Base-by-base conservation (phyloP, 2,329 filamentous ascomycete genomes). In the Emmonsiellopsis sp. region DNA sequence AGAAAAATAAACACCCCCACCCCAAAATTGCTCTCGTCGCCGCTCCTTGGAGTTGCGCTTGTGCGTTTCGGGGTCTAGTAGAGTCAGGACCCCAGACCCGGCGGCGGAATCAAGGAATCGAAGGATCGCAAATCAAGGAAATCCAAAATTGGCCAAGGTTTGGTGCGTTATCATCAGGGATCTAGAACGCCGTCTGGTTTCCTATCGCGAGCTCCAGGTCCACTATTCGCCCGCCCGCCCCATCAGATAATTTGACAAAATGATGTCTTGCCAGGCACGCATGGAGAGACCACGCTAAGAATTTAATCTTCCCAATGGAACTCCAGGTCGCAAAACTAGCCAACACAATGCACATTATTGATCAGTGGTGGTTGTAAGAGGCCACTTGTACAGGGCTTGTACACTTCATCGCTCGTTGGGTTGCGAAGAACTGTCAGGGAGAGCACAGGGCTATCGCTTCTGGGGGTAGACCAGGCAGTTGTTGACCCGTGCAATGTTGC, bases 341-440 rank as follows among this genome's bases (percentile, higher is more conserved):
- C 34, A 17, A 49, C 27, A 49, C 46, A 49, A 40, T 49, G 33
- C 21, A 49, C 46, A 49, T 49, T 49, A 49, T 32, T 49, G 34
- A 49, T 36, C 4, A 27, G 21, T 27, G 21, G 21, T 27, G 21
- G 21, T n/a, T 9, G 13, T 44, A 14, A 39, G 13, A 14, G 17
- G 14, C 14, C 3, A 11, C 34, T 36, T 27, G 8, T 11, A 40
- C 34, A 31, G 27, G 46, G n/a, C 27, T 36, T 47, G 44, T 21
- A 47, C 44, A 42, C 40, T 42, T 42, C 40, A 42, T 14, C 40
- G 13, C 14, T 49, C 14, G 46, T 17, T 17, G 13, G 7, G 33
- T 48, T 48, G 45, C 33, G 33, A 49, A 45, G 14, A 40, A 39
- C 10, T 27, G 10, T 14, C 14, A 17, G 33, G 9, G 45, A 8